Evolutionary conservation across 2,329 filamentous ascomycete species (phyloP).

Genomic region (Stachybotrys elegans): DNA sequence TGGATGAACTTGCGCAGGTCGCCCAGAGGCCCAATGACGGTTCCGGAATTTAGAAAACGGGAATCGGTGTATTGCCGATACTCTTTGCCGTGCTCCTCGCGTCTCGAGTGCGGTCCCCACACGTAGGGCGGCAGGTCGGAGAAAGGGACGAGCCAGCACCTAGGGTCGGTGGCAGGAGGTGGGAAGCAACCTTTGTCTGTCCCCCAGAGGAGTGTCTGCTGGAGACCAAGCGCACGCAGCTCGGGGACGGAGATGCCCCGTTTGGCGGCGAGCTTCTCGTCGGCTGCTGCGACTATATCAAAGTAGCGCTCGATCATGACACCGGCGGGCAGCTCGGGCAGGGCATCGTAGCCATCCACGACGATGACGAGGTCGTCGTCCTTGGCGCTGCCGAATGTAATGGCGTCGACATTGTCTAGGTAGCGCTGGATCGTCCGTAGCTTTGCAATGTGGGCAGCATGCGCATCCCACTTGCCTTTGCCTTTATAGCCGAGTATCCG

Average conservation of each 20-base stretch:
- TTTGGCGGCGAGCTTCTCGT: constrained; percentile 14
- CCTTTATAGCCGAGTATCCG: constrained; percentile 11
- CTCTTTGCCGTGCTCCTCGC: neutral
- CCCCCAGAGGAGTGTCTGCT: constrained; percentile 16
- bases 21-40: constrained; percentile 14
- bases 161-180: constrained; percentile 6
- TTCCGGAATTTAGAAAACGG: constrained; percentile 16
- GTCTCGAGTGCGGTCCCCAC: constrained; percentile 12
- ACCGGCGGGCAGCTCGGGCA: constrained; percentile 16
- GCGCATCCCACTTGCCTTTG: constrained; percentile 9
- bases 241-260: constrained; percentile 13
- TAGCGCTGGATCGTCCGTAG: constrained; percentile 12
- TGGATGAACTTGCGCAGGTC: constrained; percentile 15
- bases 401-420: constrained; percentile 5
- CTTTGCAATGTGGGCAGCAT: constrained; percentile 14
- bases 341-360: constrained; percentile 17
- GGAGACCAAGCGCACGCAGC: constrained; percentile 8
- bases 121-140: constrained; percentile 12
- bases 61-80: constrained; percentile 6
- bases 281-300: constrained; percentile 6
- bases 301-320: constrained; percentile 18
- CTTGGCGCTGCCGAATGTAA: neutral
- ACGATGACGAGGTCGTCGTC: constrained; percentile 16
- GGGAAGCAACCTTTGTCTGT: constrained; percentile 16
- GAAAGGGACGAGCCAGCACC: constrained; percentile 14